Conservation (phyloP, 2,329 filamentous ascomycete species). For the Pezicula radicicola region DNA sequence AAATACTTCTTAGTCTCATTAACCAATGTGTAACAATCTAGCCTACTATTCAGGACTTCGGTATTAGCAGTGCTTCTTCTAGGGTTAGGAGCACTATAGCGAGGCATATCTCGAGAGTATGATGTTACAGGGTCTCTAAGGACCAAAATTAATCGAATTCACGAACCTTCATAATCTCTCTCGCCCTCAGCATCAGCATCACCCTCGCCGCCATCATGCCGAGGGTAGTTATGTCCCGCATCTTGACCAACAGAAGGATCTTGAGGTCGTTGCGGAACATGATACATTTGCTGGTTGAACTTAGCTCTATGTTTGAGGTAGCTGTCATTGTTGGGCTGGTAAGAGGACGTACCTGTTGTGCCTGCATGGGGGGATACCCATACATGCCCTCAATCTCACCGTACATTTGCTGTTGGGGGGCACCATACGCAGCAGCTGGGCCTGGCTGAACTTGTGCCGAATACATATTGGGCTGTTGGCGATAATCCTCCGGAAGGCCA, state of each 20-base stretch:
- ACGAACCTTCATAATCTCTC: slow-evolving; percentile 36
- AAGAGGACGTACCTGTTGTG: slow-evolving; percentile 68
- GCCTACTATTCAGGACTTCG: too few species aligned
- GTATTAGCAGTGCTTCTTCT: too few species aligned
- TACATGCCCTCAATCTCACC: slow-evolving; percentile 83
- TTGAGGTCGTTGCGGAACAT: slow-evolving; percentile 33
- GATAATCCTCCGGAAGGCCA: slow-evolving; percentile 73
- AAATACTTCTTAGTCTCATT: too few species aligned
- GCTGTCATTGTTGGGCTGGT: neutral
- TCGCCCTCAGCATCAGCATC: slow-evolving; percentile 42
- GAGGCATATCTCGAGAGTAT: too few species aligned
- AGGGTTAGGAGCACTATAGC: too few species aligned
- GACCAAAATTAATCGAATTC: slow-evolving; percentile 19
- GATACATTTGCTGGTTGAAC: slow-evolving; percentile 34
- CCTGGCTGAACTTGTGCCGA: slow-evolving; percentile 73
- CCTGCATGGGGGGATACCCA: slow-evolving; percentile 73
- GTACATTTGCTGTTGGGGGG: slow-evolving; percentile 75
- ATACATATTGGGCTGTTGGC: slow-evolving; percentile 78
- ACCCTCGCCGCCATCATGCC: slow-evolving; percentile 37
- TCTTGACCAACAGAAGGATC: slow-evolving; percentile 34
- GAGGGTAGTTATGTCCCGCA: slow-evolving; percentile 31
- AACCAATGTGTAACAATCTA: too few species aligned
- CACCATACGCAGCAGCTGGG: slow-evolving; percentile 69
- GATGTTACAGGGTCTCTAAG: too few species aligned
- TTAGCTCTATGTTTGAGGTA: slow-evolving; percentile 1